Evolutionary conservation across 257 asterid species (phyloP), one percentile per base, ranked within the genome.

Genomic region (Plectranthus barbatus): DNA sequence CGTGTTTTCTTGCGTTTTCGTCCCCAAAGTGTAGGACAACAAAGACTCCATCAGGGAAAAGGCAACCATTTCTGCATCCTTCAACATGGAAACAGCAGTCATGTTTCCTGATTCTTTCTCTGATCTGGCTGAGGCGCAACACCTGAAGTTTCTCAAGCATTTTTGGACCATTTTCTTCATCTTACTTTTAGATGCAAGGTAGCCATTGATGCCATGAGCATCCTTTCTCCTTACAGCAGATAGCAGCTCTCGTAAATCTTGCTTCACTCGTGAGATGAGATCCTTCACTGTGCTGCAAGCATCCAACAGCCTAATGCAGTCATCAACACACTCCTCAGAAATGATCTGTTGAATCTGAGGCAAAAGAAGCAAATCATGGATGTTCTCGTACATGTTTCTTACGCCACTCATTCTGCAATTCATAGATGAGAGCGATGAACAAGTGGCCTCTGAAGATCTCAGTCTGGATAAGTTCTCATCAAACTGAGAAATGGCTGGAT

Each of bases 181-280:
- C 10, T 1, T 39, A 20, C 20, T 66, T 55, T 37, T 39, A 8
- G 65, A n/a, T 3, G 65, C 13, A 13, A 49, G 39, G 21, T 64
- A 69, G 46, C n/a, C 3, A n/a, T n/a, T 49, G 53, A 68, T 50
- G 55, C 47, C 72, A 26, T 34, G 9, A 31, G 23, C 18, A 34
- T 56, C 66, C 47, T 50, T 62, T 41, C 79, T 75, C 56, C 72
- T 50, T 4, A 51, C 19, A 31, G 71, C 52, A 10, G 76, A 79
- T 12, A 65, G 77, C 14, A 46, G 72, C 21, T 49, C 40, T 71
- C 67, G 70, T 40, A 40, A 26, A n/a, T 74, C 39, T 57, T 66
- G 60, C 6, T 64, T 78, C 34, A 48, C 55, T 6, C 17, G 51
- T 5, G 62, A 54, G 58, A 74, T 33, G 19, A 69, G 47, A 56